Evolutionary conservation across 1,284 basidiomycete species (phyloP).

Genomic region (Heterobasidion irregulare): DNA sequence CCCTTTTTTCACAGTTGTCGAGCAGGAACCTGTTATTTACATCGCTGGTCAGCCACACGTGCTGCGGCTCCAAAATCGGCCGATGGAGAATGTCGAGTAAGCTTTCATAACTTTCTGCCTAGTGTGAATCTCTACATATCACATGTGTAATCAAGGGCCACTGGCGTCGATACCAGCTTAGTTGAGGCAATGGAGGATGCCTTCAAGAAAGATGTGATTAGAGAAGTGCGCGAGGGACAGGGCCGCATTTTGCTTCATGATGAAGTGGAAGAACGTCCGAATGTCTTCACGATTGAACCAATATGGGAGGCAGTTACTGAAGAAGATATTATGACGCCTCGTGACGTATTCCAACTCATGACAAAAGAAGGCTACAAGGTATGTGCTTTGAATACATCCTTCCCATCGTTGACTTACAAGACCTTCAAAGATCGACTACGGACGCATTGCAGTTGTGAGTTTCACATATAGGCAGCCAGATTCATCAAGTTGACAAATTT

Average conservation of each 20-base stretch:
- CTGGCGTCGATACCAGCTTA: constrained; percentile 86
- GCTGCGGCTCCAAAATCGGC: constrained; percentile 83
- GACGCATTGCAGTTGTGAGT: constrained; percentile 78
- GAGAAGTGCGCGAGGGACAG: constrained; percentile 65
- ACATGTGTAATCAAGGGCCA: constrained; percentile 49
- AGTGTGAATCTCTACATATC: background rate
- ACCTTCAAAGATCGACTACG: constrained; percentile 72
- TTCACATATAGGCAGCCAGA: background rate
- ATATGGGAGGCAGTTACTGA: constrained; percentile 84
- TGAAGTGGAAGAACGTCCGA: constrained; percentile 90
- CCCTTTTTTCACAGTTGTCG: constrained; percentile 5
- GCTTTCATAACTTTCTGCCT: constrained; percentile 15
- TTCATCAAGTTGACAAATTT: constrained; percentile 3
- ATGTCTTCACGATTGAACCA: constrained; percentile 82
- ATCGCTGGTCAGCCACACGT: constrained; percentile 89
- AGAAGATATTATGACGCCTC: constrained; percentile 88
- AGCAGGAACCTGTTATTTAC: constrained; percentile 89
- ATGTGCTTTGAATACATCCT: constrained; percentile 10
- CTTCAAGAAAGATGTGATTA: constrained; percentile 86
- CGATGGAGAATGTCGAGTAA: constrained; percentile 89
- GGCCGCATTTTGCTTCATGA: constrained; percentile 92
- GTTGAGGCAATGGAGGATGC: constrained; percentile 92
- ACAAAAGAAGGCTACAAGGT: constrained; percentile 73
- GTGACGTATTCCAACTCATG: constrained; percentile 76
- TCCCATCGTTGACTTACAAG: background rate